Evolutionary conservation across 225 moss, liverwort and hornwort genomes (phyloP).

Genomic region (Pseudisothecium myosuroides): DNA sequence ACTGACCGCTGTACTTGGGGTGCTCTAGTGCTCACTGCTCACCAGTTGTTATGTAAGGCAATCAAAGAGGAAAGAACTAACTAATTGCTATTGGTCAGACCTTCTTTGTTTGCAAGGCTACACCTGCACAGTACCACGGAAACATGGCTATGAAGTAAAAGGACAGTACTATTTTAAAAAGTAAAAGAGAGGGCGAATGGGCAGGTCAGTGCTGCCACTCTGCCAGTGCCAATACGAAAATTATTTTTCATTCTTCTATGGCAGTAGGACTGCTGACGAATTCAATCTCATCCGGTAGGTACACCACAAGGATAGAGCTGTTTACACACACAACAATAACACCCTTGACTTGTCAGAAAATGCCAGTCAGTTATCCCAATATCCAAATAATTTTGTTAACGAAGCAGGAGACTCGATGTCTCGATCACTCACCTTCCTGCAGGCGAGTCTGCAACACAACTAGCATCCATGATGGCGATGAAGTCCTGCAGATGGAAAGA

Average conservation of each 20-base stretch:
- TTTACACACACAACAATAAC: not conserved
- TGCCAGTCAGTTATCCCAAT: not conserved
- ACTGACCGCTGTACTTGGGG: not conserved
- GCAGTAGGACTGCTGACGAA: not conserved
- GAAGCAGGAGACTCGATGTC: not conserved
- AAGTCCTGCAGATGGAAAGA: not conserved
- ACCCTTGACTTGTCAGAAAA: not conserved
- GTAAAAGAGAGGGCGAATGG: not conserved
- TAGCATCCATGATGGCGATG: not conserved
- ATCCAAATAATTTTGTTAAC: not conserved
- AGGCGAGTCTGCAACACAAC: not conserved
- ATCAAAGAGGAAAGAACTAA: not conserved
- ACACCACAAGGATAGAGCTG: not conserved
- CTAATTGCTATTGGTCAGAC: not conserved
- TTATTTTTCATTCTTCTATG: not conserved
- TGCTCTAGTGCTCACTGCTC: not conserved
- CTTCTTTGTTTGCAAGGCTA: not conserved
- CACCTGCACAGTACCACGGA: not conserved
- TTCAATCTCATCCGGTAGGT: not conserved
- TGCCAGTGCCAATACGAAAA: not conserved
- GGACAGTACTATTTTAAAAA: not conserved
- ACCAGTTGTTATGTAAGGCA: not conserved
- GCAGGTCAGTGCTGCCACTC: not conserved
- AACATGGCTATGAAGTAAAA: not conserved
- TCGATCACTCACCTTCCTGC: not conserved